Conservation (phyloP, 2,329 filamentous ascomycete genomes). For the Fusarium denticulatum region DNA sequence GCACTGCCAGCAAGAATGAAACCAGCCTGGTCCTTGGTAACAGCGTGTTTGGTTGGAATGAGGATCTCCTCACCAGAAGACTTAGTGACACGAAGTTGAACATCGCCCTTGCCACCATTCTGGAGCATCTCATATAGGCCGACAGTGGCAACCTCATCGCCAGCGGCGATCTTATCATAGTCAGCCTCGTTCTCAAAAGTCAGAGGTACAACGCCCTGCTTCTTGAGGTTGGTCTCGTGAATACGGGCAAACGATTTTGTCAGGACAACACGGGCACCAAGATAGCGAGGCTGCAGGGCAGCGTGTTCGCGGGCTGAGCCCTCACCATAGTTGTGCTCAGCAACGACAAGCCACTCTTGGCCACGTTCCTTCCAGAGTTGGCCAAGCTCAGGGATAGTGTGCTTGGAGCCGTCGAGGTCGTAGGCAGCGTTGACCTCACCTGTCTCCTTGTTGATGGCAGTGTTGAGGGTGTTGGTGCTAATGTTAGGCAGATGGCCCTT, state of each 20-base stretch:
- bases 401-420: constrained; percentile 78
- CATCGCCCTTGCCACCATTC: constrained; percentile 80
- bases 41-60: constrained; percentile 84
- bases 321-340: constrained; percentile 97
- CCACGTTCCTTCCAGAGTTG: constrained; percentile 81
- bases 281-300: constrained; percentile 88
- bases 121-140: constrained; percentile 85
- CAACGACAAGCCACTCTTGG: constrained; percentile 90
- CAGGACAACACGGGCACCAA: constrained; percentile 85
- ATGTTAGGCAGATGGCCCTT: constrained; percentile 99
- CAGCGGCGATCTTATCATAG: constrained; percentile 84
- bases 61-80: constrained; percentile 70
- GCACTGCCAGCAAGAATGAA: constrained; percentile 96
- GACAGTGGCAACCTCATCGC: constrained; percentile 83
- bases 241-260: constrained; percentile 91
- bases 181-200: constrained; percentile 90
- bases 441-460: constrained; percentile 90
- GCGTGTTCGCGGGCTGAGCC: constrained; percentile 90
- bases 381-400: constrained; percentile 88
- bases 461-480: constrained; percentile 95
- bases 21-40: constrained; percentile 88
- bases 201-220: constrained; percentile 94
- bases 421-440: constrained; percentile 93
- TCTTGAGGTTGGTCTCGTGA: constrained; percentile 96
- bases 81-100: constrained; percentile 74